Conservation (phyloP, 768 basidiomycete species). For the Butyriboletus loyo region DNA sequence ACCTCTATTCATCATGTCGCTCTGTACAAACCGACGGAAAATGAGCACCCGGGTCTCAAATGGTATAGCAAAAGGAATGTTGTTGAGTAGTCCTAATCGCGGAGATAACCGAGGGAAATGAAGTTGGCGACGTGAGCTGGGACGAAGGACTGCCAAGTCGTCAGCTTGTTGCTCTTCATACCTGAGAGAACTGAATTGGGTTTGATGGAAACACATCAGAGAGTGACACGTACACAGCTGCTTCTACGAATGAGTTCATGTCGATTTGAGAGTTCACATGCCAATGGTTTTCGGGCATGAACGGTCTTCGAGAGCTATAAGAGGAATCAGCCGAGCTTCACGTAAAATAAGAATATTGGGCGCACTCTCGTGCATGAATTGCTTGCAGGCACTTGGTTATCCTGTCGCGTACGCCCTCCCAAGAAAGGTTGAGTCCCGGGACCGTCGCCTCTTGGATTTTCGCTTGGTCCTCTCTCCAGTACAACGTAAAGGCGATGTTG, state of each 20-base stretch:
- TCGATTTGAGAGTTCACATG: conserved; percentile 62
- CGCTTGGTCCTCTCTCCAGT: conserved; percentile 52
- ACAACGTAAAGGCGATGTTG: conserved; percentile 80
- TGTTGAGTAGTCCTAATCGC: conserved; percentile 86
- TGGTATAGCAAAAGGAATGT: conserved; percentile 93
- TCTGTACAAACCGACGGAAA: conserved; percentile 78
- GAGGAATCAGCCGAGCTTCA: conserved; percentile 2
- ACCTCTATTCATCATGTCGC: conserved; percentile 43
- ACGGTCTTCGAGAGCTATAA: conserved; percentile 74
- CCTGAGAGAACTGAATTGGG: conserved; percentile 32
- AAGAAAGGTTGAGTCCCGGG: conserved; percentile 41
- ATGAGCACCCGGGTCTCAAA: conserved; percentile 90
- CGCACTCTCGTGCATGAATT: conserved; percentile 88
- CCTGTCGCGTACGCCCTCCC: conserved; percentile 71
- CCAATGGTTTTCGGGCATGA: conserved; percentile 86
- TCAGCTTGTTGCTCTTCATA: conserved; percentile 62
- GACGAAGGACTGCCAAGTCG: conserved; percentile 20
- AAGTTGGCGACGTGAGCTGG: conserved; percentile 63
- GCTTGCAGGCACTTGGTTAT: conserved; percentile 76
- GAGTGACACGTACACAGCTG: conserved; percentile 62
- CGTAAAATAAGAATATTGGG: conserved; percentile 1
- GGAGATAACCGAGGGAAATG: conserved; percentile 59
- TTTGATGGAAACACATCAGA: neutral
- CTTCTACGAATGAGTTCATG: conserved; percentile 74
- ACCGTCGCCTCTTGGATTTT: conserved; percentile 40